Conservation (phyloP, 805 yeast genomes). For the Candida suzukii region DNA sequence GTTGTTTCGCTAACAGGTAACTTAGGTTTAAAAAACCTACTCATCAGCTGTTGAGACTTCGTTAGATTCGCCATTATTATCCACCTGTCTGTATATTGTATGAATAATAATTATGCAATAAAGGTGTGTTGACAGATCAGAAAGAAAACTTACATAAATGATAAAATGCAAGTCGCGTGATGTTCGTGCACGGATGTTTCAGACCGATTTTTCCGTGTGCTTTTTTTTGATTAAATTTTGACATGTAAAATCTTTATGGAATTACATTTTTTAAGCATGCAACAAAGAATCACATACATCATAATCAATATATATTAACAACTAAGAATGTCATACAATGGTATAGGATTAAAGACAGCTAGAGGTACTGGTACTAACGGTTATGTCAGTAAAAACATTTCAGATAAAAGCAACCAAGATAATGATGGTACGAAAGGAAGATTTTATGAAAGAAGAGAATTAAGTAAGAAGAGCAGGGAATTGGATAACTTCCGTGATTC, state of each 20-base stretch:
- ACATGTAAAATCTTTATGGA: too few species aligned
- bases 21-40: slow-evolving; percentile 14
- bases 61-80: not conserved
- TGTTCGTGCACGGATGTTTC: too few species aligned
- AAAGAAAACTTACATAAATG: too few species aligned
- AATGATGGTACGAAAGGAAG: slow-evolving; percentile 26
- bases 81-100: too few species aligned
- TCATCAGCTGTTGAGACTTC: slow-evolving; percentile 17
- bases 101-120: not conserved
- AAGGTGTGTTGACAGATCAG: too few species aligned
- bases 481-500: slow-evolving; percentile 4
- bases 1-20: too few species aligned
- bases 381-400: slow-evolving; percentile 40
- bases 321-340: slow-evolving; percentile 43
- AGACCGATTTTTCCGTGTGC: too few species aligned
- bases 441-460: slow-evolving; percentile 30
- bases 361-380: slow-evolving; percentile 64
- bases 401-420: slow-evolving; percentile 15
- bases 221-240: too few species aligned
- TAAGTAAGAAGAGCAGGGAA: slow-evolving; percentile 5
- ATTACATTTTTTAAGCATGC: too few species aligned
- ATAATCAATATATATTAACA: not conserved
- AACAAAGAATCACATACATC: not conserved
- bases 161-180: too few species aligned
- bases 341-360: slow-evolving; percentile 49